phyloP scores from a whole-genome alignment of 23 red algal species.

The Gracilaria vermiculophylla region DNA sequence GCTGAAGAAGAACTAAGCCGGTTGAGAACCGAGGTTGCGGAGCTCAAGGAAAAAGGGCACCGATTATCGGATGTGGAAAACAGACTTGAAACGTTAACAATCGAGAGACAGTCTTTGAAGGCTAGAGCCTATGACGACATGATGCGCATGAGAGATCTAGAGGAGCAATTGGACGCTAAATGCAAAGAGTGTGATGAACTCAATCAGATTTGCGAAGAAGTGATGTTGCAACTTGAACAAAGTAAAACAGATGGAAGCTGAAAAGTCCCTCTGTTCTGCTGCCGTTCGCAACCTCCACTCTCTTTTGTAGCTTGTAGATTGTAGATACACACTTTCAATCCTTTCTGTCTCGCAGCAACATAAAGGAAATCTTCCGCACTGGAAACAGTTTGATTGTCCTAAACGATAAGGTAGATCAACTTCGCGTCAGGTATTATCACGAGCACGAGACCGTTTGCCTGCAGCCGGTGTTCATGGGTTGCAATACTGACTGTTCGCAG shows the following conservation, averaged over 20 bases:
- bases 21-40: constrained; percentile 6
- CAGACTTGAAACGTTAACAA: constrained; percentile 1
- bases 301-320: not conserved
- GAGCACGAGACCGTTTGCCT: too few relatives aligned
- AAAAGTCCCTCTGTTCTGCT: not conserved
- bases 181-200: constrained; percentile 56
- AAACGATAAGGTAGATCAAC: too few relatives aligned
- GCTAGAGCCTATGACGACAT: constrained; percentile 69
- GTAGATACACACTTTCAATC: not conserved
- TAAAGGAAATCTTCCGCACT: not conserved
- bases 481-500: too few relatives aligned
- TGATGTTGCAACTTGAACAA: constrained; percentile 22
- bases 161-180: constrained; percentile 39
- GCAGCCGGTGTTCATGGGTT: too few relatives aligned
- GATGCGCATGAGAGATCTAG: constrained; percentile 55
- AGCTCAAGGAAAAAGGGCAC: not conserved
- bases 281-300: not conserved
- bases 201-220: constrained; percentile 38
- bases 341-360: not conserved
- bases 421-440: too few relatives aligned
- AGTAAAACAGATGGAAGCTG: constrained; percentile 1
- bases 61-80: constrained; percentile 3
- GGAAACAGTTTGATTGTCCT: not conserved
- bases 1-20: constrained; percentile 42
- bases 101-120: constrained; percentile 47